Conservation (phyloP, 2,329 filamentous ascomycete species). For the Coleophoma eucalyptorum region DNA sequence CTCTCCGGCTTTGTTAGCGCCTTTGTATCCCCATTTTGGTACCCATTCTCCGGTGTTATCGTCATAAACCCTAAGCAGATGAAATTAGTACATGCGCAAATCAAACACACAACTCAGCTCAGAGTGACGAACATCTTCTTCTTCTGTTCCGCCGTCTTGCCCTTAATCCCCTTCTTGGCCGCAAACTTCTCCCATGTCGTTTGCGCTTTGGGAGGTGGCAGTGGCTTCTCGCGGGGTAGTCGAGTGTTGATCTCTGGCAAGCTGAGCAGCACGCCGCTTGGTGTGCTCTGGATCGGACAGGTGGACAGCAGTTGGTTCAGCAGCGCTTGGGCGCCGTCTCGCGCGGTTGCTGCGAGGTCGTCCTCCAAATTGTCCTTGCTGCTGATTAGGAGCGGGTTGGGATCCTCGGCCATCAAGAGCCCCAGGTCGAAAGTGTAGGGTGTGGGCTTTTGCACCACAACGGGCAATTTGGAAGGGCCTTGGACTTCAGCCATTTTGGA, state of each 20-base stretch:
- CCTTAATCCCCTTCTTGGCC: constrained; percentile 92
- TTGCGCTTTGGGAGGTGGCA: constrained; percentile 75
- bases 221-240: constrained; percentile 87
- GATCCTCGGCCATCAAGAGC: constrained; percentile 79
- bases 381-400: constrained; percentile 70
- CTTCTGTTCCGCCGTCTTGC: constrained; percentile 75
- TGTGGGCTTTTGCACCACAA: constrained; percentile 74
- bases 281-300: constrained; percentile 70
- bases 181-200: constrained; percentile 98
- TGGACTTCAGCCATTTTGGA: constrained; percentile 4
- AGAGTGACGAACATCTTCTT: constrained; percentile 51
- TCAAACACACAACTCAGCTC: no score
- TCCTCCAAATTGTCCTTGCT: constrained; percentile 52
- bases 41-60: constrained; percentile 84
- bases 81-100: no score
- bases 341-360: constrained; percentile 68
- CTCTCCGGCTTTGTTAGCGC: constrained; percentile 79
- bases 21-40: constrained; percentile 93
- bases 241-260: constrained; percentile 68
- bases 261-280: constrained; percentile 69
- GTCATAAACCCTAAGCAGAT: constrained; percentile 58
- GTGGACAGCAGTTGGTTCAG: constrained; percentile 93
- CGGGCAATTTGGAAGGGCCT: constrained; percentile 40
- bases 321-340: constrained; percentile 86
- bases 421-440: constrained; percentile 92